Evolutionary conservation across 345 rosid genomes (phyloP).

Genomic region (Citropsis articulata): DNA sequence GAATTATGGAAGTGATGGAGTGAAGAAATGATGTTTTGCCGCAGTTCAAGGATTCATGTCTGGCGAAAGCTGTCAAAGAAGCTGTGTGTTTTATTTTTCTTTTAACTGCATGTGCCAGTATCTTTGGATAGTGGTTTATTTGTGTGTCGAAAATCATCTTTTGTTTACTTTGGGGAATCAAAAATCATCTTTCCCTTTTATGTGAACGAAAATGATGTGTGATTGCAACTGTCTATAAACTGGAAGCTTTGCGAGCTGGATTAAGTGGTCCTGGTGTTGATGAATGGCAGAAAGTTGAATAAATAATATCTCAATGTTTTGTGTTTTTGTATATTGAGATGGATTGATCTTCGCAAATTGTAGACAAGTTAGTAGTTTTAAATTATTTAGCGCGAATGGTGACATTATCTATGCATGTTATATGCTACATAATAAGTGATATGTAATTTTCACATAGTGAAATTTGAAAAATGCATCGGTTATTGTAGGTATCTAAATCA

Average conservation of each 20-base stretch:
- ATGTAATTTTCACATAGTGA: background rate
- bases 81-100: background rate
- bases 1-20: background rate
- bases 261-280: background rate
- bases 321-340: too few relatives aligned
- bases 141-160: background rate
- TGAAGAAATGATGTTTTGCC: background rate
- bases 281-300: background rate
- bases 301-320: background rate
- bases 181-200: background rate
- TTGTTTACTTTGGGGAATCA: background rate
- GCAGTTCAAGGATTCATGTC: background rate
- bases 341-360: background rate
- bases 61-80: background rate
- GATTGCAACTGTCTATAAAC: background rate
- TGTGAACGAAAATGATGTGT: background rate
- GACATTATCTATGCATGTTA: background rate
- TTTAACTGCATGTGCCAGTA: background rate
- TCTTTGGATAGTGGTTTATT: background rate
- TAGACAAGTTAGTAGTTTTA: background rate
- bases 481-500: too few relatives aligned
- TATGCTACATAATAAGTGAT: background rate
- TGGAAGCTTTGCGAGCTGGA: background rate
- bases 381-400: background rate
- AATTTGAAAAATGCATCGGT: background rate